phyloP scores from a whole-genome alignment of 2,329 filamentous ascomycete species.

The Cyanodermella asteris region DNA sequence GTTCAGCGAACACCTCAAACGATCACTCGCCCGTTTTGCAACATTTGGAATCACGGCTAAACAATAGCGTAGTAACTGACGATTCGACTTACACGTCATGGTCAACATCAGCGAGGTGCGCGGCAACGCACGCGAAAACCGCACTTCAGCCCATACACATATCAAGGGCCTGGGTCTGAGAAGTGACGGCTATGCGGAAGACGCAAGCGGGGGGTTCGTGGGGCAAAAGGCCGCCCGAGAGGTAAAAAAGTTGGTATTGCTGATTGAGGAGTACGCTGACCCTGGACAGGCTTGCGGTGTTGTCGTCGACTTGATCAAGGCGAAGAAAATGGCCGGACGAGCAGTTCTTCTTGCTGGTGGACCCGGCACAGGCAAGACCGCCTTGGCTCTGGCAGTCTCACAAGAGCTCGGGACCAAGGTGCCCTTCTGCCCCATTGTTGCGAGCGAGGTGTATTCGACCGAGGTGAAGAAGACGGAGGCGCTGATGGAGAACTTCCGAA shows the following conservation, averaged over 20 bases:
- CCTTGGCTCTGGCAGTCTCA: slow-evolving; percentile 80
- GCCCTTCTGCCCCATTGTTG: slow-evolving; percentile 93
- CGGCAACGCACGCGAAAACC: slow-evolving; percentile 81
- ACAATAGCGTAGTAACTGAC: too few species aligned
- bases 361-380: slow-evolving; percentile 91
- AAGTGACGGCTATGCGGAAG: slow-evolving; percentile 65
- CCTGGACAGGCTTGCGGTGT: slow-evolving; percentile 63
- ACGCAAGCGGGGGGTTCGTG: slow-evolving; percentile 62
- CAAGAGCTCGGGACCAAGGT: slow-evolving; percentile 97
- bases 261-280: neutral
- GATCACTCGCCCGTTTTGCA: too few species aligned
- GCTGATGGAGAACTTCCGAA: slow-evolving; percentile 95
- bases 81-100: too few species aligned
- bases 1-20: too few species aligned
- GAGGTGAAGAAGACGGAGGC: slow-evolving; percentile 99
- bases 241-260: slow-evolving; percentile 26
- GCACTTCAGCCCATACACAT: slow-evolving; percentile 90
- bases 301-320: slow-evolving; percentile 83
- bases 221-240: slow-evolving; percentile 76
- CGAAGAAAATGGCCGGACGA: slow-evolving; percentile 93
- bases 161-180: slow-evolving; percentile 88
- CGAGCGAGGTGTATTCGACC: slow-evolving; percentile 90
- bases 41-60: too few species aligned
- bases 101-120: slow-evolving; percentile 88
- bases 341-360: slow-evolving; percentile 85